Evolutionary conservation across 2,329 filamentous ascomycete species (phyloP).

Genomic region (Neonectria sp.): DNA sequence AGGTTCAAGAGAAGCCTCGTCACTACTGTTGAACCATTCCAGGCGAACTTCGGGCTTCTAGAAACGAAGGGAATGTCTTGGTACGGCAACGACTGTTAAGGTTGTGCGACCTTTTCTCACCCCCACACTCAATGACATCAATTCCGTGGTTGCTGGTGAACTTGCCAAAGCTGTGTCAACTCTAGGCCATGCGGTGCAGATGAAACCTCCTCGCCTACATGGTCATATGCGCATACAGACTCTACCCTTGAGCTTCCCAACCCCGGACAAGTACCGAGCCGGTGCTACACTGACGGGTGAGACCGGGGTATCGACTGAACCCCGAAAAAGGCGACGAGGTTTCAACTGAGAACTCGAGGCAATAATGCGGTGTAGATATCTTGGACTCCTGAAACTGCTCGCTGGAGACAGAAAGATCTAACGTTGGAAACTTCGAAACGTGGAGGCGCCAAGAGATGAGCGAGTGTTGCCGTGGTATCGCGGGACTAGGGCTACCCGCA

Average conservation of each 20-base stretch:
- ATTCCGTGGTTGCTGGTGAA: conserved; percentile 15
- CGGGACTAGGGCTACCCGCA: background rate
- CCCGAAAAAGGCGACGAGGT: conserved; percentile 7
- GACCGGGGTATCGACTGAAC: conserved; percentile 9
- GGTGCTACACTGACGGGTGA: conserved; percentile 26
- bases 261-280: conserved; percentile 17
- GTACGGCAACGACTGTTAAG: conserved; percentile 10
- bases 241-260: conserved; percentile 16
- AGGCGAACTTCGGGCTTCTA: conserved; percentile 25
- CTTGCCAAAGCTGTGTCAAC: conserved; percentile 22
- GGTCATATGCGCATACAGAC: conserved; percentile 19
- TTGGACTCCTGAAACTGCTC: conserved; percentile 22
- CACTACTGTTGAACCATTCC: conserved; percentile 13
- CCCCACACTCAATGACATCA: conserved; percentile 18
- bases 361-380: conserved; percentile 11
- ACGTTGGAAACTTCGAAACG: conserved; percentile 12
- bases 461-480: conserved; percentile 8
- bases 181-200: conserved; percentile 18
- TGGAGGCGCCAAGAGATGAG: conserved; percentile 20
- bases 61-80: conserved; percentile 12
- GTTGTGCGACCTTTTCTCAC: conserved; percentile 5
- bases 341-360: conserved; percentile 8
- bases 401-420: conserved; percentile 4
- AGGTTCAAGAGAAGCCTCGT: conserved; percentile 13
- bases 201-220: conserved; percentile 29